phyloP scores from a whole-genome alignment of 345 rosid genomes.

The Pelargonium nanum region DNA sequence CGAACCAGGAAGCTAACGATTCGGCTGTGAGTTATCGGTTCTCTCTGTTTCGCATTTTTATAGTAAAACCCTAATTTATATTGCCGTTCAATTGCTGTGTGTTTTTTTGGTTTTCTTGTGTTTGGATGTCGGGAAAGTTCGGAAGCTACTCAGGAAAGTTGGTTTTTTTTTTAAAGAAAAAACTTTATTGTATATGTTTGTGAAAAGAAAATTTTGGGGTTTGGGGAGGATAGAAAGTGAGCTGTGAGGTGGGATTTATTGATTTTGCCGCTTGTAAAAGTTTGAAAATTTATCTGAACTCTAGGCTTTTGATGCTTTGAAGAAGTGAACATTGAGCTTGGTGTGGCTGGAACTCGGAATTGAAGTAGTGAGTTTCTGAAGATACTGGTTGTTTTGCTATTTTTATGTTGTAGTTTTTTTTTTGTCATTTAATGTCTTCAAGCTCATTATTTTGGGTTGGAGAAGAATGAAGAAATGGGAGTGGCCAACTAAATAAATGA shows the following conservation, averaged over 20 bases:
- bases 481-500: not conserved
- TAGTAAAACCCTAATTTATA: conserved; percentile 17
- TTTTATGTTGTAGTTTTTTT: not conserved
- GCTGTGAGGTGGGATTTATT: no score
- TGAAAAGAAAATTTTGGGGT: not conserved
- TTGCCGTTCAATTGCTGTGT: not conserved
- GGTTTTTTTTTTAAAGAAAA: no score
- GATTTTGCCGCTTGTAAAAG: not conserved
- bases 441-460: not conserved
- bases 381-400: not conserved
- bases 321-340: not conserved
- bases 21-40: conserved; percentile 40
- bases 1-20: conserved; percentile 37
- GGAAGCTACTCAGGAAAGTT: not conserved
- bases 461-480: not conserved
- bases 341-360: not conserved
- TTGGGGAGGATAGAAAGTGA: not conserved
- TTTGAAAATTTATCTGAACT: no score
- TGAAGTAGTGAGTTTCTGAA: not conserved
- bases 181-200: no score
- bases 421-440: not conserved
- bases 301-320: not conserved
- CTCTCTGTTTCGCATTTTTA: no score
- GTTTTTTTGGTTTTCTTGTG: not conserved
- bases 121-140: not conserved